Percentiles rank a stretch among this genome's conserved stretches.
These are phyloP conservation scores for Hanseniaspora vineae DNA, from an alignment of 805 yeast genomes.

Conservation along the genomic window DNA sequence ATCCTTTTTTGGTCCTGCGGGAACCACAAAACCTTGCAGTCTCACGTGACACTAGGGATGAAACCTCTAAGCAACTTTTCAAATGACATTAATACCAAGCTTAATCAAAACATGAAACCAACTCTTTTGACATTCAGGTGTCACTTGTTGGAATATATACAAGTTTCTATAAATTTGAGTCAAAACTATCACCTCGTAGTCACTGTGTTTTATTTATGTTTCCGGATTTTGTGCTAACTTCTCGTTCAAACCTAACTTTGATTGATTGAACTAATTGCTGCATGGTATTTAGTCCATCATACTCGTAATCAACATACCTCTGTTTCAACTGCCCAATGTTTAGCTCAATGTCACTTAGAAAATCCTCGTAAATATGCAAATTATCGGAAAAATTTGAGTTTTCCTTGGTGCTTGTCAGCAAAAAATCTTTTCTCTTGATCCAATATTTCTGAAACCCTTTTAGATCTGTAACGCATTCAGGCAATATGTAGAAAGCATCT, in stretches of 20 bases:
- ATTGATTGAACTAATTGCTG: neutral
- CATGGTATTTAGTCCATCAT: neutral
- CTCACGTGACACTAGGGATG: too few species aligned
- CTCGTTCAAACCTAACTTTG: neutral
- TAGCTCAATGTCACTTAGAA: neutral
- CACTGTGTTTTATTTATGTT: too few species aligned
- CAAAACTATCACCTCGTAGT: too few species aligned
- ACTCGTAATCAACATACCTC: neutral
- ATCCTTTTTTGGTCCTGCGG: too few species aligned
- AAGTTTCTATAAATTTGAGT: too few species aligned
- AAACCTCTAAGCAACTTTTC: too few species aligned
- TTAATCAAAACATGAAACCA: too few species aligned
- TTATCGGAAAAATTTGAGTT: neutral
- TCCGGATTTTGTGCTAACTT: neutral
- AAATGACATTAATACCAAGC: too few species aligned
- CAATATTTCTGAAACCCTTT: slow-evolving; percentile 13
- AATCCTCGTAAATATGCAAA: neutral
- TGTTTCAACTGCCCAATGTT: neutral
- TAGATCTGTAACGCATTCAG: slow-evolving; percentile 13
- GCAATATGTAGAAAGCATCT: slow-evolving; percentile 10
- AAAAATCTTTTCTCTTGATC: slow-evolving; percentile 5
- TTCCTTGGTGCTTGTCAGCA: neutral
- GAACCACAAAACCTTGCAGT: too few species aligned
- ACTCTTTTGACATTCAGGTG: too few species aligned
- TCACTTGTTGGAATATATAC: too few species aligned